A percentile compares a stretch with the other conserved stretches of the same genome.
phyloP scores from a whole-genome alignment of 2,329 filamentous ascomycete species.

The Aspergillus eucalypticola region DNA sequence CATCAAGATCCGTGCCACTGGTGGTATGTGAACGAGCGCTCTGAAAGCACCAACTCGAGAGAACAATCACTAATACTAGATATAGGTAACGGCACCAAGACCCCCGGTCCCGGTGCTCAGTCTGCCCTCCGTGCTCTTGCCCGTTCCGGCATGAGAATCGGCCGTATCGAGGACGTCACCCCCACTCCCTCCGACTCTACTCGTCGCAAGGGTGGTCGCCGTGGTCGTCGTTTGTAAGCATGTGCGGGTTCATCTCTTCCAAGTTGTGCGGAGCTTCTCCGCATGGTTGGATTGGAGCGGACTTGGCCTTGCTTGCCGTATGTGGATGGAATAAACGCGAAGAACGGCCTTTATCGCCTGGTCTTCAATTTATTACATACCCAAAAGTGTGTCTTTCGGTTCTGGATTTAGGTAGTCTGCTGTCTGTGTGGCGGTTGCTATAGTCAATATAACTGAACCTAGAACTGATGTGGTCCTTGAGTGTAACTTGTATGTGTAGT shows the following conservation, averaged over 20 bases:
- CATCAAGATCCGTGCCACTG: constrained; percentile 99
- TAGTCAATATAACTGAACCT: constrained; percentile 22
- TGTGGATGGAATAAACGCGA: constrained; percentile 55
- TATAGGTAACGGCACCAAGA: constrained; percentile 97
- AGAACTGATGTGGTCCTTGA: constrained; percentile 13
- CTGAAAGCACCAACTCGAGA: background rate
- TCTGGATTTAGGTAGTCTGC: constrained; percentile 28
- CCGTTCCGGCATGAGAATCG: constrained; percentile 99
- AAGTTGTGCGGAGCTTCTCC: constrained; percentile 26
- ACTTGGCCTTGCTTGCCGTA: constrained; percentile 33
- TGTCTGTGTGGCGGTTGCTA: constrained; percentile 25
- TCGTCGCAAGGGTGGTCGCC: constrained; percentile 99
- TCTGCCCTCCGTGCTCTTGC: constrained; percentile 98
- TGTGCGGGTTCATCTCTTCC: constrained; percentile 36
- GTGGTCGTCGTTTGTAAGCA: constrained; percentile 98
- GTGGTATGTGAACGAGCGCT: constrained; percentile 63
- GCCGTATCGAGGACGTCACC: constrained; percentile 99
- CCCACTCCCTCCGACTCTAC: constrained; percentile 99
- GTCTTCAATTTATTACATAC: constrained; percentile 50
- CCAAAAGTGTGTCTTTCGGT: constrained; percentile 33
- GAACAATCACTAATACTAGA: constrained; percentile 1
- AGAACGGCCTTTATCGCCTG: constrained; percentile 55
- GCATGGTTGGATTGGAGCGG: constrained; percentile 34
- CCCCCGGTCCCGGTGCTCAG: constrained; percentile 97
- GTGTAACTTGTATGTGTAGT: background rate